A percentile compares a stretch with the other conserved stretches of the same genome.
Conservation (phyloP, 2,329 filamentous ascomycete species). For the Colletotrichum cuscutae region DNA sequence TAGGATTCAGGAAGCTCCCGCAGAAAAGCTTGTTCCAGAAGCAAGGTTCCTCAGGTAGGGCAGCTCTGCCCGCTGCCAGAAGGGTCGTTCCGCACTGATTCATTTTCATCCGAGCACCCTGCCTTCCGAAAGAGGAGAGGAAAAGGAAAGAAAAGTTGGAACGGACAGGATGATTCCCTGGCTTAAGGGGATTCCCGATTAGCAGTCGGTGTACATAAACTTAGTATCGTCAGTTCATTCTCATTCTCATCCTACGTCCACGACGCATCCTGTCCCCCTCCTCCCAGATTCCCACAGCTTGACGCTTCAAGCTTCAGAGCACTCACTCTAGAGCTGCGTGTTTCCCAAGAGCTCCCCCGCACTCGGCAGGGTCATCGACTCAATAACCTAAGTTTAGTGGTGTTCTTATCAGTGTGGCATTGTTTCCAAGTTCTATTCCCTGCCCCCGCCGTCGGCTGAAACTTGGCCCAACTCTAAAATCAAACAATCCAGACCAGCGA, state of each 20-base stretch:
- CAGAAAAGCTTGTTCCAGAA: neutral
- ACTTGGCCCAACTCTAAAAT: constrained; percentile 17
- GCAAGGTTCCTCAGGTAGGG: too few species aligned
- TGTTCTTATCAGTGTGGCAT: neutral
- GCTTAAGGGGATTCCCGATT: neutral
- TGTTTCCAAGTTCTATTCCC: neutral
- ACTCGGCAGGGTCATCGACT: too few species aligned
- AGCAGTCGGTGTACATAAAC: neutral
- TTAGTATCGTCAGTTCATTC: neutral
- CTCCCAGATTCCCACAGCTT: too few species aligned
- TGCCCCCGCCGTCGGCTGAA: neutral
- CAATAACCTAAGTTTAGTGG: too few species aligned
- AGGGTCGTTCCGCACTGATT: neutral
- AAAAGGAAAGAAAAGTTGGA: too few species aligned
- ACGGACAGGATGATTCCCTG: neutral
- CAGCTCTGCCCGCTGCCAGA: neutral
- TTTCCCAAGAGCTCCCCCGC: too few species aligned
- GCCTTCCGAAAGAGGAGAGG: neutral
- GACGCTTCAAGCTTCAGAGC: too few species aligned
- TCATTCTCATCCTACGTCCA: neutral
- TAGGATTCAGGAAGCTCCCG: neutral
- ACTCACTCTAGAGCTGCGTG: too few species aligned
- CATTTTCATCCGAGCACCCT: neutral
- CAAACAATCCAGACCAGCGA: neutral
- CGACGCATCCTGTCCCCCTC: too few species aligned